These are phyloP conservation scores for Sphagnum tenellum DNA, from an alignment of 225 moss, liverwort and hornwort genomes.

Conservation along the genomic window DNA sequence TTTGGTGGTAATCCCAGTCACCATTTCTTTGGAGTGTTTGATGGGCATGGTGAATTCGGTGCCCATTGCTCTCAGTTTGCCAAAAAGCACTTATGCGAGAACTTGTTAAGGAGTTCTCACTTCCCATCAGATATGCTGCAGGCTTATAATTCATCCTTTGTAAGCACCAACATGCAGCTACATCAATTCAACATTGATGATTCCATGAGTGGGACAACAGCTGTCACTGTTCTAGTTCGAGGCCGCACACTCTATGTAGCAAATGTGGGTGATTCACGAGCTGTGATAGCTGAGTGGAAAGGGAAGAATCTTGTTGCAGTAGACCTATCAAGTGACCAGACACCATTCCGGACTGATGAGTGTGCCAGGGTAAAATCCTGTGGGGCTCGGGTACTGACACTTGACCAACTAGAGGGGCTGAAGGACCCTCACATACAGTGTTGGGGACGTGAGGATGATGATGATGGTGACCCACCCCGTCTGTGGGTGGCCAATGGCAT, in stretches of 20 bases:
- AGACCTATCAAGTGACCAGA: slow-evolving; percentile 84
- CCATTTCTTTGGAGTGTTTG: slow-evolving; percentile 93
- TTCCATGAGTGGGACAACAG: slow-evolving; percentile 96
- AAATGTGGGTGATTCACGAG: slow-evolving; percentile 93
- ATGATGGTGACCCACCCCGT: slow-evolving; percentile 91
- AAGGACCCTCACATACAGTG: slow-evolving; percentile 81
- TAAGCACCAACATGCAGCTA: slow-evolving; percentile 74
- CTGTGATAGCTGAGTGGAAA: slow-evolving; percentile 65
- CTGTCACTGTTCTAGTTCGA: slow-evolving; percentile 74
- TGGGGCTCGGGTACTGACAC: slow-evolving; percentile 80
- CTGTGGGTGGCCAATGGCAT: slow-evolving; percentile 90
- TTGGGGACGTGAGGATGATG: slow-evolving; percentile 97
- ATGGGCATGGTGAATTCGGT: slow-evolving; percentile 94
- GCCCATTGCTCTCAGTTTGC: slow-evolving; percentile 94
- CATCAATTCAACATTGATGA: slow-evolving; percentile 72
- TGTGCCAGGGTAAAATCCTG: slow-evolving; percentile 57
- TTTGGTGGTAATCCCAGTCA: slow-evolving; percentile 67
- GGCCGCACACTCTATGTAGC: slow-evolving; percentile 86
- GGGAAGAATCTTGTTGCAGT: slow-evolving; percentile 45
- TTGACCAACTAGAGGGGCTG: slow-evolving; percentile 90
- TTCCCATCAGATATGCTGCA: slow-evolving; percentile 60
- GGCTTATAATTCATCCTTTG: slow-evolving; percentile 69
- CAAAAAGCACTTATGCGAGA: slow-evolving; percentile 65
- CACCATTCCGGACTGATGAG: slow-evolving; percentile 87
- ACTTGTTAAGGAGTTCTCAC: slow-evolving; percentile 57